A percentile compares a stretch with the other conserved stretches of the same genome.
These are phyloP conservation scores for Allomyces macrogynus DNA, from an alignment of 192 early-diverging fungal species.

Conservation along the genomic window DNA sequence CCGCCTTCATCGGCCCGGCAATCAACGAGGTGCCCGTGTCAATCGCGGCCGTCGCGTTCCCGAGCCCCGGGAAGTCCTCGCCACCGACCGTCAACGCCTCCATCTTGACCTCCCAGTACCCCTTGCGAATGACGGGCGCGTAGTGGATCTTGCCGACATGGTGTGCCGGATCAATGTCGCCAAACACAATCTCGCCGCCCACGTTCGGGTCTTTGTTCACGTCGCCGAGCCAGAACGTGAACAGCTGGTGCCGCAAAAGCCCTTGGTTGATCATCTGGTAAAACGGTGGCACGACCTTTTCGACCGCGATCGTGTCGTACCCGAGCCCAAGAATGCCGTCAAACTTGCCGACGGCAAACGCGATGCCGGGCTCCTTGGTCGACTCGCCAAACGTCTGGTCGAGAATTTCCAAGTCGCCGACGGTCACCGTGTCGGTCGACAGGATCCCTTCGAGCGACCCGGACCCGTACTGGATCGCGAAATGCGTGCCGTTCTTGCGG, in stretches of 20 bases:
- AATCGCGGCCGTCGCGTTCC: conserved; percentile 56
- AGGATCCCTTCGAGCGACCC: conserved; percentile 90
- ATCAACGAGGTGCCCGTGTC: conserved; percentile 83
- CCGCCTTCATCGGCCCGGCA: conserved; percentile 49
- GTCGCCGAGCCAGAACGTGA: conserved; percentile 74
- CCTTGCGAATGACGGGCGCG: conserved; percentile 73
- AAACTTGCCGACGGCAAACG: conserved; percentile 85
- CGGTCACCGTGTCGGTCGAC: conserved; percentile 48
- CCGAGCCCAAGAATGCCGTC: conserved; percentile 91
- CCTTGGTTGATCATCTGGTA: conserved; percentile 69
- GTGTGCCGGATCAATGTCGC: conserved; percentile 55
- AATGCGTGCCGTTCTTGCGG: conserved; percentile 76
- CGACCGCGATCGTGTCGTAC: conserved; percentile 75
- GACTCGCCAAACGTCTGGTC: conserved; percentile 86
- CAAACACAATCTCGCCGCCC: conserved; percentile 80
- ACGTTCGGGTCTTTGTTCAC: conserved; percentile 30
- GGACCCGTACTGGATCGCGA: conserved; percentile 84
- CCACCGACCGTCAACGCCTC: conserved; percentile 58
- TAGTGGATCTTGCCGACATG: conserved; percentile 43
- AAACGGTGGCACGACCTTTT: conserved; percentile 78
- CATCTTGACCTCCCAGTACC: conserved; percentile 93
- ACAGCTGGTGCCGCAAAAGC: conserved; percentile 64
- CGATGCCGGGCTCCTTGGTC: conserved; percentile 83
- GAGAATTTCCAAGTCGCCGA: conserved; percentile 53
- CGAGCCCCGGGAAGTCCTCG: conserved; percentile 39